Evolutionary conservation across 1,284 basidiomycete species (phyloP).

Genomic region (Marasmius fiardii): DNA sequence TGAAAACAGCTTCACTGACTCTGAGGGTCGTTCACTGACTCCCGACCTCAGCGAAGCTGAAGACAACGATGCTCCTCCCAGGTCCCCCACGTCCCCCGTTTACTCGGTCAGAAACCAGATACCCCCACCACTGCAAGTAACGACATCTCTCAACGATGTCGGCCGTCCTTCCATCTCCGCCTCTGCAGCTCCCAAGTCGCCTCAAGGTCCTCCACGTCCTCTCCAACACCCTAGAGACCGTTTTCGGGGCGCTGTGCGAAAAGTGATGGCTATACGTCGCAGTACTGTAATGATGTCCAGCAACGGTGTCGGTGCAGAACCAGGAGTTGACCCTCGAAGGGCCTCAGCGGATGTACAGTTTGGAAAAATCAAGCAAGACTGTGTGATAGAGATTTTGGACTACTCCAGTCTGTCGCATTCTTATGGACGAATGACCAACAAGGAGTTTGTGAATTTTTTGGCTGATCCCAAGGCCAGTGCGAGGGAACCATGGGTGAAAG

Average conservation of each 20-base stretch:
- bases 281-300: constrained; percentile 32
- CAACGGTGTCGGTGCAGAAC: constrained; percentile 54
- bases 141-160: not conserved
- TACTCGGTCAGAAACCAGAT: constrained; percentile 3
- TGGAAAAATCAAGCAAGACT: constrained; percentile 54
- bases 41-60: constrained; percentile 34
- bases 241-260: constrained; percentile 41
- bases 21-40: constrained; percentile 43
- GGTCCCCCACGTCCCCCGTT: constrained; percentile 14
- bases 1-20: constrained; percentile 49
- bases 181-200: not conserved
- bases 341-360: constrained; percentile 44
- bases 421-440: constrained; percentile 55
- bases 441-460: constrained; percentile 48
- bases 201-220: constrained; percentile 4
- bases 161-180: not conserved
- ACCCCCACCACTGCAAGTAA: not conserved
- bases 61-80: constrained; percentile 19
- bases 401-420: constrained; percentile 50
- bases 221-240: constrained; percentile 29
- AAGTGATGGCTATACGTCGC: constrained; percentile 46
- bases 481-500: constrained; percentile 49
- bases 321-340: constrained; percentile 55
- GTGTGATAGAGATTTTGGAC: constrained; percentile 60
- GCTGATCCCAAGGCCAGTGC: constrained; percentile 33